Evolutionary conservation across 2,329 filamentous ascomycete species (phyloP), one percentile per base, ranked within the genome.

Genomic region (Aspergillus awamori): DNA sequence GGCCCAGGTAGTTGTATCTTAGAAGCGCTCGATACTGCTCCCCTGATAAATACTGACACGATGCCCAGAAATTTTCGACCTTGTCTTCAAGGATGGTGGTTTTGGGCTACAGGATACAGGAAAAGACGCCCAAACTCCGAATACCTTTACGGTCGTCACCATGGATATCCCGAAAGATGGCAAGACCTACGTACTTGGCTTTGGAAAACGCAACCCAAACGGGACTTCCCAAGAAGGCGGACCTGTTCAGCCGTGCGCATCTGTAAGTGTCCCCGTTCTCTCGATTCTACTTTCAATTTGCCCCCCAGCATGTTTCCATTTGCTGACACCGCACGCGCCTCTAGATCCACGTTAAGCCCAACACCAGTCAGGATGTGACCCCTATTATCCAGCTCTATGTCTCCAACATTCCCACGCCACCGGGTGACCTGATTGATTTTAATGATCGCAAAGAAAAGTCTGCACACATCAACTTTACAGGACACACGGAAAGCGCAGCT

Each of bases 91-190:
- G 1, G 8, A 22, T 0, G 17, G 15, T 0, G 17, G 0, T 43
- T 1, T 5, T 0, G 2, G 0, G 17, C 41, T 43, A 1, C 8
- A 43, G 3, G 41, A 43, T 0, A 13, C 8, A 2, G 17, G 17
- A 13, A 5, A 3, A 11, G 3, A 2, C 17, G 3, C 1, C 4
- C 2, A 43, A 3, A 2, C 8, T 10, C 17, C 0, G 6, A 20
- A 8, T 11, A 22, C 41, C 17, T 43, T 43, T 2, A 13, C 0
- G 1, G 41, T 43, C 7, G 4, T 0, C 7, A 43, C 4, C 3
- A 4, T 5, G 6, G 41, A 43, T 4, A 2, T 22, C 7, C 17
- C 41, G 1, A 11, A 22, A n/a, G 17, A 22, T 43, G 41, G 3
- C 20, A 22, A 22, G 10, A 22, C 17, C 8, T 22, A 22, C 4